These are phyloP conservation scores for Pseudopediastrum boryanum DNA, from an alignment of 139 green algal species.

Conservation along the genomic window DNA sequence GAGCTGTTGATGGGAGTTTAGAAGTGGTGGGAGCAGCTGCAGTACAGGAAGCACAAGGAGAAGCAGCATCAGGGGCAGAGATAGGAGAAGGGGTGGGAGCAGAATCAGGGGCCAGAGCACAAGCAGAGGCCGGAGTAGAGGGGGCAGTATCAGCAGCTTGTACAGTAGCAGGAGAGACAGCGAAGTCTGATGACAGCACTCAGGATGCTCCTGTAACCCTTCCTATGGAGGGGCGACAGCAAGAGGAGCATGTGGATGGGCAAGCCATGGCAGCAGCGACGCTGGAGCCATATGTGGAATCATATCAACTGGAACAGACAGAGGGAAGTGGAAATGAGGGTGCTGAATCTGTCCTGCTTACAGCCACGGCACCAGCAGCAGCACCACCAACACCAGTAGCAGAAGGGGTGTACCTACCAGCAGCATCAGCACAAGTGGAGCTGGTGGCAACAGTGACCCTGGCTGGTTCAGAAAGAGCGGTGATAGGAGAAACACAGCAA, in stretches of 20 bases:
- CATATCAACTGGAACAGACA: not conserved
- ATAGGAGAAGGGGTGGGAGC: not conserved
- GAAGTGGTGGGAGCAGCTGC: not conserved
- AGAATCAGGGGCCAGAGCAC: not conserved
- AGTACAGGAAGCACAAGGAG: not conserved
- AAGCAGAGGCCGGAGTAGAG: not conserved
- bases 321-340: too few relatives aligned
- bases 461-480: too few relatives aligned
- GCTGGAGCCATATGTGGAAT: conserved; percentile 7
- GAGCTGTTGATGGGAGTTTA: too few relatives aligned
- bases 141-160: not conserved
- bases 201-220: too few relatives aligned
- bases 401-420: too few relatives aligned
- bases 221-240: not conserved
- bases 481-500: too few relatives aligned
- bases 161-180: not conserved
- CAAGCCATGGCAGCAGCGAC: conserved; percentile 12
- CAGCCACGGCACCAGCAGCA: too few relatives aligned
- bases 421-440: too few relatives aligned
- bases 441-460: too few relatives aligned
- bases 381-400: too few relatives aligned
- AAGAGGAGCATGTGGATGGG: conserved; percentile 2
- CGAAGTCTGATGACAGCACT: too few relatives aligned
- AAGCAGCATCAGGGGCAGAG: not conserved
- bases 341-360: too few relatives aligned